A percentile compares a stretch with the other conserved stretches of the same genome.
These are phyloP conservation scores for Aureobasidium pullulans DNA, from an alignment of 2,329 filamentous ascomycete genomes.

Conservation along the genomic window DNA sequence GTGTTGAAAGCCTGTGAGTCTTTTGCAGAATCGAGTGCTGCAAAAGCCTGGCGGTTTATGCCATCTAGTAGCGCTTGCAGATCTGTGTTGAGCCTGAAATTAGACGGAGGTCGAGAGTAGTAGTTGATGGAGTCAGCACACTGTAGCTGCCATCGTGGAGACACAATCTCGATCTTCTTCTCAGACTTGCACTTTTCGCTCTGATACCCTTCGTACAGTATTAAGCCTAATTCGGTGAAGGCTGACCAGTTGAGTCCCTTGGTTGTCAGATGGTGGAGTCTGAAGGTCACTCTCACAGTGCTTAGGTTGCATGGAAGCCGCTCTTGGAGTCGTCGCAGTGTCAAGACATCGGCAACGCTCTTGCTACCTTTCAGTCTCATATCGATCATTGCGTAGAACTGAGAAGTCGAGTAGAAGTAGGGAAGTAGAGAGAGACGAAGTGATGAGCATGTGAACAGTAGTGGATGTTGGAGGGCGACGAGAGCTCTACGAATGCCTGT, in stretches of 20 bases:
- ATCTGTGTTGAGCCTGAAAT: no score
- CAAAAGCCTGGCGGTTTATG: no score
- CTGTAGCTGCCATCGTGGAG: neutral
- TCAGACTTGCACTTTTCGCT: neutral
- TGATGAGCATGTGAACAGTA: neutral
- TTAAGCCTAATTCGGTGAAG: neutral
- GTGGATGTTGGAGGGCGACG: neutral
- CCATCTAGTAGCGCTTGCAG: no score
- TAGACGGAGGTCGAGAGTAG: no score
- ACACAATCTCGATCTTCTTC: no score
- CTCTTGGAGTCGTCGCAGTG: neutral
- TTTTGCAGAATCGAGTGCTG: no score
- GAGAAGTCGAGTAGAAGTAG: neutral
- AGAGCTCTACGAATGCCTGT: neutral
- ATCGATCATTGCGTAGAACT: neutral
- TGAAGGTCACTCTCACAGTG: neutral
- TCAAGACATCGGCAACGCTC: neutral
- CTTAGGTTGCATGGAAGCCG: neutral
- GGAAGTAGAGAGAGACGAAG: neutral
- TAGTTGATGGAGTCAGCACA: no score
- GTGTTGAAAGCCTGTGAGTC: no score
- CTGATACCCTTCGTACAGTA: neutral
- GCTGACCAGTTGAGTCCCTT: neutral
- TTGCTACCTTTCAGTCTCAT: neutral
- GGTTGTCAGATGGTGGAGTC: neutral